Evolutionary conservation across 441 rosid genomes (phyloP), one percentile per base, ranked within the genome.

Genomic region (Euphorbia corollata): DNA sequence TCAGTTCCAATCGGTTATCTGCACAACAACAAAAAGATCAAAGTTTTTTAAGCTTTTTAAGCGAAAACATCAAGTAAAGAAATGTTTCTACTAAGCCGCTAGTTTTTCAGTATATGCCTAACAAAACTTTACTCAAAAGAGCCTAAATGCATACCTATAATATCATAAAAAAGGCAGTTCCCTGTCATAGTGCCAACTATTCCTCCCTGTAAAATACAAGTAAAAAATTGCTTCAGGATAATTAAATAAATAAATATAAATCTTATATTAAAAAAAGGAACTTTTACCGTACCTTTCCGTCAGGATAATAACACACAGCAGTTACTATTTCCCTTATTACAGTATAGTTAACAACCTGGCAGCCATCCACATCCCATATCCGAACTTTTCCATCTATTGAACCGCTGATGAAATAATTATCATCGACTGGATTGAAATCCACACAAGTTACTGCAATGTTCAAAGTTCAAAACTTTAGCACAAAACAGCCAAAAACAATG

Each of bases 351-450:
- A 87, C 86, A 74, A 95, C 99, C 59, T 82, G 85, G 71, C 87
- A 79, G 27, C 79, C 71, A 70, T 79, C 66, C 64, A 83, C 75
- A 61, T 83, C 87, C 99, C 99, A 95, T 24, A 92, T 90, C 23
- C 99, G 95, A 73, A 92, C 84, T 83, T 90, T 95, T 65, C 98
- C 98, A 77, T 95, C 99, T 64, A 95, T 84, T 13, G 98, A 95
- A 67, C 98, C 98, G 43, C 91, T 95, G 75, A 92, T 83, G 86
- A 95, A 95, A 79, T 80, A 76, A 74, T 84, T 83, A 68, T 90
- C 88, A 79, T 92, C 87, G 38, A 81, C 80, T 19, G 97, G 99
- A 81, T 95, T 89, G 78, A 95, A 92, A 67, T 90, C 89, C 38
- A 89, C 91, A 61, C 88, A 84, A 39, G 97, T 95, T 59, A 95